Evolutionary conservation across 2,329 filamentous ascomycete species (phyloP).

Genomic region (Albifimbria verrucaria): DNA sequence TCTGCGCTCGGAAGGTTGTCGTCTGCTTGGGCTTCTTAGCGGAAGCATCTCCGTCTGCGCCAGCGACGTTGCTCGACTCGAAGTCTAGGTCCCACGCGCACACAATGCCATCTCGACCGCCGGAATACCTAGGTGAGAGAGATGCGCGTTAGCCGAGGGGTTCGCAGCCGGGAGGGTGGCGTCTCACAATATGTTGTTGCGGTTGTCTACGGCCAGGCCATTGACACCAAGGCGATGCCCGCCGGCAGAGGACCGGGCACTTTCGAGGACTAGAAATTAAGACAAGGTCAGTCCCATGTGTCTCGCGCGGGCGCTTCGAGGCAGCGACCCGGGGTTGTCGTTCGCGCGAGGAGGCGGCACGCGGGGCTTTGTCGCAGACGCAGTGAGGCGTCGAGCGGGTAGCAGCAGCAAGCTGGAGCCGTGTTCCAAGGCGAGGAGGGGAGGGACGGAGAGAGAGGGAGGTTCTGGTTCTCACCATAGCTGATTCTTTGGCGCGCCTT

Average conservation of each 20-base stretch:
- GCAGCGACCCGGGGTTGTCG: not conserved
- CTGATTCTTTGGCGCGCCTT: slow-evolving; percentile 69
- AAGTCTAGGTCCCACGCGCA: slow-evolving; percentile 92
- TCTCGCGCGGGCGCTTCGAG: not conserved
- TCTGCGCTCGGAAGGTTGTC: slow-evolving; percentile 59
- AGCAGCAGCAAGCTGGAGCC: not conserved
- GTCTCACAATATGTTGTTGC: slow-evolving; percentile 80
- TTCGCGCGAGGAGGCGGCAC: not conserved
- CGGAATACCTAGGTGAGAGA: slow-evolving; percentile 70
- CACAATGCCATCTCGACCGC: slow-evolving; percentile 89
- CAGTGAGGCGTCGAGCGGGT: not conserved
- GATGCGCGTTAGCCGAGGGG: slow-evolving; percentile 13
- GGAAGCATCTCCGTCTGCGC: not conserved
- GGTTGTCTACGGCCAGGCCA: slow-evolving; percentile 81
- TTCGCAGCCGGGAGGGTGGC: not conserved
- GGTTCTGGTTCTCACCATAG: slow-evolving; percentile 52
- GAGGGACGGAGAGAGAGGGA: slow-evolving; percentile 5
- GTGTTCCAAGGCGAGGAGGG: not conserved
- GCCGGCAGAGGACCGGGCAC: slow-evolving; percentile 58
- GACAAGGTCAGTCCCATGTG: not conserved
- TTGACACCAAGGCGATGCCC: slow-evolving; percentile 94
- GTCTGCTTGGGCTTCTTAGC: slow-evolving; percentile 35
- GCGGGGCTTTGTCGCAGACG: not conserved
- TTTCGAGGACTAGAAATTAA: slow-evolving; percentile 49
- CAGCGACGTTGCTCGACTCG: slow-evolving; percentile 48